These are phyloP conservation scores for Pascua sp. DNA, from an alignment of 1,284 basidiomycete species.

Conservation along the genomic window DNA sequence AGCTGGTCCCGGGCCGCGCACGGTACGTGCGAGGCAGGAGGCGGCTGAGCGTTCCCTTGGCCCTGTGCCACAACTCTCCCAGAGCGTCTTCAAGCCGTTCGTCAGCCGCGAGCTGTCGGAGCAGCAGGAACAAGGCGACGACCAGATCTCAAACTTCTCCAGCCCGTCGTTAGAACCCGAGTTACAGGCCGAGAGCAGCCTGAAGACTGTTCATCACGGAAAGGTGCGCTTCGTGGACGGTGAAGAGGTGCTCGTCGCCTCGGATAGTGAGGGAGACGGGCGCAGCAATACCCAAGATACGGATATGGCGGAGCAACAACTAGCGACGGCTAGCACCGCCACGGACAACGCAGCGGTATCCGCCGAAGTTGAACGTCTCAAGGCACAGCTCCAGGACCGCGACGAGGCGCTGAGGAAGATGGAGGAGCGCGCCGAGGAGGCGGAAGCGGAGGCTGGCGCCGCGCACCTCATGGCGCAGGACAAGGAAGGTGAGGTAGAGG, in stretches of 20 bases:
- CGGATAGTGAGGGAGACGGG: conserved; percentile 12
- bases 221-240: conserved; percentile 14
- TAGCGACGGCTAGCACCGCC: neutral
- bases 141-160: conserved; percentile 6
- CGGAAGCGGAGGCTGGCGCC: neutral
- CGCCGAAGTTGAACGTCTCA: neutral
- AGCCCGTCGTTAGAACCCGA: neutral
- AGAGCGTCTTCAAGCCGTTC: conserved; percentile 9
- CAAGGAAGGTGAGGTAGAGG: neutral
- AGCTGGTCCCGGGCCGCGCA: conserved; percentile 14
- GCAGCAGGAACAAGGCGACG: neutral
- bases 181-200: neutral
- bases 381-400: neutral
- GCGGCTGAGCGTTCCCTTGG: neutral
- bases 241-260: conserved; percentile 14
- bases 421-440: neutral
- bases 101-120: neutral
- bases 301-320: neutral
- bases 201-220: neutral
- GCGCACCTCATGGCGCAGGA: neutral
- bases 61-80: conserved; percentile 18
- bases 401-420: neutral
- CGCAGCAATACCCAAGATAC: neutral
- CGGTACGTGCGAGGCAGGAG: neutral
- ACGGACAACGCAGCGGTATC: neutral